Evolutionary conservation across 108 stramenopile species (phyloP), one percentile per base, ranked within the genome.

Genomic region (Fragilaria radians): DNA sequence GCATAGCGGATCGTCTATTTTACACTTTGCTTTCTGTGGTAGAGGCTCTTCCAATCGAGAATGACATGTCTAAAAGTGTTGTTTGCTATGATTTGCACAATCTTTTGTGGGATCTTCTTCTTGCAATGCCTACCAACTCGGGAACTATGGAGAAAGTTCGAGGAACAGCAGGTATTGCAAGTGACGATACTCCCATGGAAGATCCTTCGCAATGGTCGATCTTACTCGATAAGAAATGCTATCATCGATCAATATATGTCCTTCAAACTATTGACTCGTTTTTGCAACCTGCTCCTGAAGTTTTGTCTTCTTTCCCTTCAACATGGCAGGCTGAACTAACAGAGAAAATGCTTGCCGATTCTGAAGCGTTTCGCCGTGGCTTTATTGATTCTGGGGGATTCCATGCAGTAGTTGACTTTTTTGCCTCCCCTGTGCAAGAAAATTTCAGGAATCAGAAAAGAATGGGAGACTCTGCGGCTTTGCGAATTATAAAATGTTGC

Each of bases 301-400:
- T 91, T 17, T 67, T 94, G 36, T 88, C 84, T 0, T 59, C 60
- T 30, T 66, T 93, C 36, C 66, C 72, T 3, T 5, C 32, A 1
- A 66, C 72, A 33, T 59, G 64, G 25, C 55, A 69, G 31, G 28
- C 17, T 5, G 59, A 32, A 18, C 59, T 89, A 24, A 60, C 60
- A n/a, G 54, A 46, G 48, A 46, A 73, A 48, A 79, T 78, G 65
- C 31, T 46, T 2, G 57, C 56, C 0, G 72, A 71, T 22, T 60
- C 83, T 24, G 52, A 68, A 19, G 51, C 51, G 19, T 97, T 95
- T 69, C 76, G 86, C 5, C 56, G 62, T 45, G 76, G 71, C 25
- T 97, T 97, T 61, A 77, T 94, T 28, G 67, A 78, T 18, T 86
- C 90, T n/a, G 96, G 96, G 14, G 96, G 96, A 5, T 95, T 97